Evolutionary conservation across 2,329 filamentous ascomycete genomes (phyloP).

Genomic region (Macrophomina pseudophaseolina): DNA sequence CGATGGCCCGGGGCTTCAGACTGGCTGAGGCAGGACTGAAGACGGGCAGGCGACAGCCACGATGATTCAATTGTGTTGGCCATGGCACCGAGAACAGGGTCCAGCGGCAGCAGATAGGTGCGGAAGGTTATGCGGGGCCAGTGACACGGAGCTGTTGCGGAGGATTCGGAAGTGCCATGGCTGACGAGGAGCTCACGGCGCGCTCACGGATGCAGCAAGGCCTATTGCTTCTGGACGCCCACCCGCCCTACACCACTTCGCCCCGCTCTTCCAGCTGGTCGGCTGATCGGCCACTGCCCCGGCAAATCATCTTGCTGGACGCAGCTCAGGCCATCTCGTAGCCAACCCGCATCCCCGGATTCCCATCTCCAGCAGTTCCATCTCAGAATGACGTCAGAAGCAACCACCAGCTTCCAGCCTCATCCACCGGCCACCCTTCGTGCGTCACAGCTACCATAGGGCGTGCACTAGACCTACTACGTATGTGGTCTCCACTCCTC

Average conservation of each 20-base stretch:
- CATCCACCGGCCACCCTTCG: neutral
- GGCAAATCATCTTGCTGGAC: slow-evolving; percentile 4
- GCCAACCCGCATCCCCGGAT: slow-evolving; percentile 9
- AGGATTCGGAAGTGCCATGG: neutral
- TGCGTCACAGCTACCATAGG: neutral
- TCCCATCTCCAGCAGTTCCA: neutral
- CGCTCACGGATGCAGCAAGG: slow-evolving; percentile 15
- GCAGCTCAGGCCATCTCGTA: neutral
- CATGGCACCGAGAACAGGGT: neutral
- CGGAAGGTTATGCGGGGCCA: slow-evolving; percentile 19
- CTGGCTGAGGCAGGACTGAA: neutral
- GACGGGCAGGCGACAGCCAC: slow-evolving; percentile 7
- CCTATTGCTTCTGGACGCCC: neutral
- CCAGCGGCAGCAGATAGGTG: neutral
- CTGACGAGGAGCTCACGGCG: slow-evolving; percentile 1
- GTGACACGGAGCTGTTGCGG: neutral
- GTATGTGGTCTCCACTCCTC: too few relatives aligned
- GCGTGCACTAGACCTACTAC: neutral
- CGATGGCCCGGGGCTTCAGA: neutral
- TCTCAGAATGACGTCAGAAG: neutral
- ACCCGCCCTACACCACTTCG: neutral
- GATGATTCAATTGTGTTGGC: slow-evolving; percentile 16
- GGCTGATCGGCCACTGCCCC: slow-evolving; percentile 2
- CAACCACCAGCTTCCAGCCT: neutral
- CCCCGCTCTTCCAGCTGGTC: slow-evolving; percentile 4